Evolutionary conservation across 2,329 filamentous ascomycete species (phyloP).

Genomic region (Biscogniauxia mediterranea): DNA sequence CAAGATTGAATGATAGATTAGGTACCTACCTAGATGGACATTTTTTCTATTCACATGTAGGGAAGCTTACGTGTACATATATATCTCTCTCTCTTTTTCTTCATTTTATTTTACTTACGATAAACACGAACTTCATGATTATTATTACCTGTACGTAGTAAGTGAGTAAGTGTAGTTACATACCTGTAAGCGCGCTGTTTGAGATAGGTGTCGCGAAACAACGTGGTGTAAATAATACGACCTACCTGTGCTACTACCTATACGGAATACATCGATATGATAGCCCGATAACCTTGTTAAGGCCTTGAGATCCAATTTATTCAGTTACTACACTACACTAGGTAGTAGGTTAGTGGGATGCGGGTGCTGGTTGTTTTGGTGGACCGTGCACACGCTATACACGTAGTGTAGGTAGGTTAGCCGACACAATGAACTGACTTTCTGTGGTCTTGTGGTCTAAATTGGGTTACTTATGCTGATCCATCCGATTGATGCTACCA

Average conservation of each 20-base stretch:
- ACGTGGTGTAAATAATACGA: no score
- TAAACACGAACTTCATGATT: no score
- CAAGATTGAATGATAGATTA: neutral
- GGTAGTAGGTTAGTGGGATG: neutral
- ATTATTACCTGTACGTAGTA: no score
- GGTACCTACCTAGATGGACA: neutral
- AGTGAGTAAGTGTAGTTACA: no score
- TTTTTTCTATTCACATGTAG: neutral
- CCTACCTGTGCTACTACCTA: no score
- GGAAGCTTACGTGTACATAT: neutral
- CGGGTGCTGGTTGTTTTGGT: neutral
- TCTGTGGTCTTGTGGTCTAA: neutral
- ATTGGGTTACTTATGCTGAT: neutral
- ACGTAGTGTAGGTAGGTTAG: neutral
- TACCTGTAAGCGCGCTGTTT: no score
- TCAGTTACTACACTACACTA: neutral
- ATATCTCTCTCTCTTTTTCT: neutral
- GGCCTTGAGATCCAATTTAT: neutral
- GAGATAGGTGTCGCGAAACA: no score
- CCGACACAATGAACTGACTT: neutral
- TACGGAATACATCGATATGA: no score
- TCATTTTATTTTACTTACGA: neutral
- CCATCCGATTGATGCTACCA: no score
- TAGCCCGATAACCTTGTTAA: no score
- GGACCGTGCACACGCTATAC: neutral